Base-by-base conservation (phyloP, 2,329 filamentous ascomycete genomes). In the Coleophoma crateriformis region DNA sequence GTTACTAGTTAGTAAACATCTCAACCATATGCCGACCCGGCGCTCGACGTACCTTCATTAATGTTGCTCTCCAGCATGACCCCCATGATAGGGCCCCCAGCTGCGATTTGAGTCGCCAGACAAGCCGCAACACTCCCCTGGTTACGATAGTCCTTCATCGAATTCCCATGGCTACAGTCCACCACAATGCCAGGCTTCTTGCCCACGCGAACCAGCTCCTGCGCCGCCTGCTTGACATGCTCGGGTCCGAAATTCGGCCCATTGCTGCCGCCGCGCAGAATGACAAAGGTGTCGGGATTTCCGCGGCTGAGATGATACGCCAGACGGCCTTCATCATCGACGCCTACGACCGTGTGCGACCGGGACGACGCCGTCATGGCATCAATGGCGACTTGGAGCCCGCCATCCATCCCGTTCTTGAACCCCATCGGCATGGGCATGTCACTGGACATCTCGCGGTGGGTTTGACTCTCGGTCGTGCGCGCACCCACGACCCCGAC, bases 41-140 rank as follows among this genome's bases (percentile, higher is more conserved):
- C 2, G 19, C 19, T 19, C 19, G 19, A 19, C 19, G 19, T 88
- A 58, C 82, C 84, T 73, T 95, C 92, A 69, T 92, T 84, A 77
- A 97, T 92, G 73, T 97, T 92, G 65, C 90, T 95, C 76, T 97
- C 92, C 61, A 97, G 95, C 92, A 97, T 97, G 65, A 97, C 90
- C 67, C 91, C 94, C 57, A 97, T 81, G 62, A 97, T 95, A 57
- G 82, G 85, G 74, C 97, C 89, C 52, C 92, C 92, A 57, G 87
- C 84, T 46, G 87, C 83, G 56, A 97, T 78, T 74, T 97, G 92
- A 48, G 95, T 88, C 33, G 80, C 86, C 53, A 97, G 75, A 47
- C 77, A 78, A 67, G 87, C 81, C 56, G 92, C 90, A 42, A 97
- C 92, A 72, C 92, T 87, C 62, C 92, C 92, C 74, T 97, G 92